These are phyloP conservation scores for Mycosarcoma maydis DNA, from an alignment of 1,284 basidiomycete species.

Conservation along the genomic window DNA sequence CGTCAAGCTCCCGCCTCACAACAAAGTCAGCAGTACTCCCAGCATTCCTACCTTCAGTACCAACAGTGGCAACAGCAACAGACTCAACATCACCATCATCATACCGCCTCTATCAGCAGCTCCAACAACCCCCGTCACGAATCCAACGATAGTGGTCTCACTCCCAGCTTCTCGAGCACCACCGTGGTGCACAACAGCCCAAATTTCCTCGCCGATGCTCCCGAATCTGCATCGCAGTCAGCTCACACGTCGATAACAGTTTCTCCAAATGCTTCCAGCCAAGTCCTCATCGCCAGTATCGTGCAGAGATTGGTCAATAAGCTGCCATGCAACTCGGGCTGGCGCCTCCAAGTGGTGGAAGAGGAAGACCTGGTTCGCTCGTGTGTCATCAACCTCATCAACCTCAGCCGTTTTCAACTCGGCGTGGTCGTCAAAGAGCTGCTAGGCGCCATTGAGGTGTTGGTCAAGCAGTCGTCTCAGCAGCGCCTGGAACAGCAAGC, in stretches of 20 bases:
- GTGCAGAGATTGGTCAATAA: constrained; percentile 58
- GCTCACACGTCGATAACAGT: constrained; percentile 4
- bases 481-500: constrained; percentile 62
- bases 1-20: constrained; percentile 11
- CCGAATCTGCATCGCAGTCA: constrained; percentile 11
- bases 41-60: constrained; percentile 5
- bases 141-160: constrained; percentile 26
- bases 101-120: constrained; percentile 29
- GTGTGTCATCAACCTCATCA: constrained; percentile 57
- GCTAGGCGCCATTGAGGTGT: constrained; percentile 49
- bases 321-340: constrained; percentile 60
- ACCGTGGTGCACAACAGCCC: constrained; percentile 22
- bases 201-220: constrained; percentile 10
- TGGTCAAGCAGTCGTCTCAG: constrained; percentile 49
- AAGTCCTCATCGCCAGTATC: constrained; percentile 56
- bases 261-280: constrained; percentile 36
- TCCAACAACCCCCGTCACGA: constrained; percentile 26
- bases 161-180: constrained; percentile 24
- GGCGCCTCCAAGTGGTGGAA: constrained; percentile 50
- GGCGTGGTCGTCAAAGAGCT: constrained; percentile 54
- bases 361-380: constrained; percentile 56
- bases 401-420: constrained; percentile 54
- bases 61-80: constrained; percentile 18
- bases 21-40: constrained; percentile 10
- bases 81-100: constrained; percentile 9